phyloP scores from a whole-genome alignment of 129 eudicot genomes.

The Mikania micrantha region DNA sequence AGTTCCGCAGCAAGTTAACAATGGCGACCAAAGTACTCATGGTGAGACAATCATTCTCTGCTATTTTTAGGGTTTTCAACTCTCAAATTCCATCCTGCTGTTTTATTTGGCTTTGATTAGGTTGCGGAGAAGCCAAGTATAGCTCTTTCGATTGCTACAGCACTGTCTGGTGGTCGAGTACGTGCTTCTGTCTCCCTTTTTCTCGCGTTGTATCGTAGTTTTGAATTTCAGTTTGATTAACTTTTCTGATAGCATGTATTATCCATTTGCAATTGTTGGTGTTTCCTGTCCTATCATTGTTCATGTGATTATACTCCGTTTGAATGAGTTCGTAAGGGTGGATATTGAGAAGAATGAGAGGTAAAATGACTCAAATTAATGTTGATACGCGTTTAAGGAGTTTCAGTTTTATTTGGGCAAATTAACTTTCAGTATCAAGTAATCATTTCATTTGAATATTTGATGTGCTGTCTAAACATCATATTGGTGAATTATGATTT shows the following conservation, averaged over 20 bases:
- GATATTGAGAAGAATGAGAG: background rate
- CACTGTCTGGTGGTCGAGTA: conserved; percentile 86
- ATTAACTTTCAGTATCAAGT: background rate
- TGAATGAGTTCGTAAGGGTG: too few species aligned
- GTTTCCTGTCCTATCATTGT: background rate
- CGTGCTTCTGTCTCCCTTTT: conserved; percentile 3
- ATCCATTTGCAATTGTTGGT: background rate
- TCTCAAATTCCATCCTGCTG: background rate
- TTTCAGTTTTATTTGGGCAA: background rate
- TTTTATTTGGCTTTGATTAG: conserved; percentile 26
- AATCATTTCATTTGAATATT: background rate
- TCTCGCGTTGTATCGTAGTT: background rate
- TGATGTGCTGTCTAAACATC: background rate
- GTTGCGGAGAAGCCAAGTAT: conserved; percentile 96
- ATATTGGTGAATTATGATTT: background rate
- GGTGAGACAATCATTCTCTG: conserved; percentile 35
- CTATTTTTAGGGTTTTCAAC: background rate
- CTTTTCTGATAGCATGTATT: background rate
- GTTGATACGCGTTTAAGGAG: background rate
- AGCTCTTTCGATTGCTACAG: conserved; percentile 76
- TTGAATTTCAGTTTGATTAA: background rate
- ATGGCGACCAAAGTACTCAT: conserved; percentile 84
- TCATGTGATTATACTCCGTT: conserved; percentile 7
- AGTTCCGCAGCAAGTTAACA: conserved; percentile 7
- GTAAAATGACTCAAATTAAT: background rate